Conservation (phyloP, 805 yeast genomes). For the Candida nanaspora region DNA sequence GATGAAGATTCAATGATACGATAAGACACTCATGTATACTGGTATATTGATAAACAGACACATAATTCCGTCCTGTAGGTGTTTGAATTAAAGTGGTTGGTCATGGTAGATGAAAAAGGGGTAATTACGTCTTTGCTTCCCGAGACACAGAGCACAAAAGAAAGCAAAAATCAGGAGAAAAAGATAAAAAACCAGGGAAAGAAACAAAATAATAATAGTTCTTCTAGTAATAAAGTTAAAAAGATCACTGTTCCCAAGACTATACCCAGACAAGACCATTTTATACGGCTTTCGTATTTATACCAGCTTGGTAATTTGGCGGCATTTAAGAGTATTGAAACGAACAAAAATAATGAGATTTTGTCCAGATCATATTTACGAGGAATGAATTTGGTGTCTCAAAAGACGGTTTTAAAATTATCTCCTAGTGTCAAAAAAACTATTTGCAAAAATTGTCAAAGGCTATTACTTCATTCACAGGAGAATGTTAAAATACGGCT, state of each 20-base stretch:
- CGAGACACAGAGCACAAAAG: too few species aligned
- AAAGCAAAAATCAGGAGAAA: too few species aligned
- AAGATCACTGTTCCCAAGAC: constrained; percentile 27
- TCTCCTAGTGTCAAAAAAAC: constrained; percentile 62
- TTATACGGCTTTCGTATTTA: constrained; percentile 50
- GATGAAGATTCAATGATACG: too few species aligned
- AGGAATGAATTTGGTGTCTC: constrained; percentile 53
- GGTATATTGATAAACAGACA: too few species aligned
- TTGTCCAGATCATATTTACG: constrained; percentile 52
- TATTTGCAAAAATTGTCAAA: constrained; percentile 60
- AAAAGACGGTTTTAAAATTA: constrained; percentile 58
- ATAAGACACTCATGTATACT: too few species aligned
- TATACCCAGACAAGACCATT: constrained; percentile 50
- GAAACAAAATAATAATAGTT: constrained; percentile 2
- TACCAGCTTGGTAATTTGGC: constrained; percentile 43
- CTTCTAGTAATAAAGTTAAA: background rate
- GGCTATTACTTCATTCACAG: constrained; percentile 17
- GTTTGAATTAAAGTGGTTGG: too few species aligned
- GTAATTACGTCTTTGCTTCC: too few species aligned
- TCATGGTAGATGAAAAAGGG: too few species aligned
- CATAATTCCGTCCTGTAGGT: too few species aligned
- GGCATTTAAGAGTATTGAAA: background rate
- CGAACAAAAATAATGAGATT: constrained; percentile 23
- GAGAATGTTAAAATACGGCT: constrained; percentile 24
- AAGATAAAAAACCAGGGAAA: background rate